A percentile compares a stretch with the other conserved stretches of the same genome.
phyloP scores from a whole-genome alignment of 2,329 filamentous ascomycete genomes.

The Xylaria sp. region DNA sequence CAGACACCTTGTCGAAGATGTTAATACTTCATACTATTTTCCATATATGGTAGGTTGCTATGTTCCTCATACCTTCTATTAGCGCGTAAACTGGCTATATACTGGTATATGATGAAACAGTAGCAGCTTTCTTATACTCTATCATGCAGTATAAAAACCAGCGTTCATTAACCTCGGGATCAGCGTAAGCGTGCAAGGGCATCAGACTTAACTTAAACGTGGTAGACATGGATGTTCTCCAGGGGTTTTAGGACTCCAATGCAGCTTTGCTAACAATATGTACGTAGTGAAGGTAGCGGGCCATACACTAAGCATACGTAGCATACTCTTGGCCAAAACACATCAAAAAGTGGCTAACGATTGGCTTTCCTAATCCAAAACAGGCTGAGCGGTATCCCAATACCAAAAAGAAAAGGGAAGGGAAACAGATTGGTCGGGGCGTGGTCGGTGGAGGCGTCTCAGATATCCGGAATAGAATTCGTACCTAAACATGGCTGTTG shows the following conservation, averaged over 20 bases:
- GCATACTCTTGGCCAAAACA: conserved; percentile 5
- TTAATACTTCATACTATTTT: background rate
- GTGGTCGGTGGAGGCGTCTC: conserved; percentile 14
- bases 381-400: background rate
- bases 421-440: conserved; percentile 7
- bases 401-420: background rate
- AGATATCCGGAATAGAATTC: conserved; percentile 32
- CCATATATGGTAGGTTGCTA: background rate
- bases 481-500: conserved; percentile 18
- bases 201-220: conserved; percentile 11
- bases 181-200: conserved; percentile 17
- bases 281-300: background rate
- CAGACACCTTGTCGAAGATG: background rate
- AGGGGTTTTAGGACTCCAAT: conserved; percentile 5
- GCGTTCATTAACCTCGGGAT: background rate
- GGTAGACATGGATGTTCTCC: conserved; percentile 14
- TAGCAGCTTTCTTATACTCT: conserved; percentile 1
- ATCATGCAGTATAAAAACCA: background rate
- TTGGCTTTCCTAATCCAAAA: background rate
- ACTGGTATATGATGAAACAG: background rate
- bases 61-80: background rate
- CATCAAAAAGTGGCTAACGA: background rate
- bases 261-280: background rate
- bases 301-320: background rate
- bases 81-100: background rate